Conservation (phyloP, 257 asterid species). For the Nicotiana undulata region DNA sequence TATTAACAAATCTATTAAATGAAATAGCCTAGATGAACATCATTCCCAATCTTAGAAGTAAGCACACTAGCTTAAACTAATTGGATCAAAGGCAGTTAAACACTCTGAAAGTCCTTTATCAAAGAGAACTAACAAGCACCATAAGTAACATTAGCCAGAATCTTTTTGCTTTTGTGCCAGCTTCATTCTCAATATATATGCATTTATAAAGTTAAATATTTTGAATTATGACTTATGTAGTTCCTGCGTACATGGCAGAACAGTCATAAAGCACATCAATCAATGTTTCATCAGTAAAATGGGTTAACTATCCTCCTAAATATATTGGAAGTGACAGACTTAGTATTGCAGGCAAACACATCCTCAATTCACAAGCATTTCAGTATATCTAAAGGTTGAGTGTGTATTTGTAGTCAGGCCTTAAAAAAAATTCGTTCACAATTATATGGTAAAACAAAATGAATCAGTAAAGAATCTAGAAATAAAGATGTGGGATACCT, state of each 20-base stretch:
- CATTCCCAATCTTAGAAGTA: neutral
- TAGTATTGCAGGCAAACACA: neutral
- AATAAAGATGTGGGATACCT: slow-evolving; percentile 49
- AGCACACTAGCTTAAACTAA: neutral
- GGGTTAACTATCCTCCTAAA: neutral
- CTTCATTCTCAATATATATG: neutral
- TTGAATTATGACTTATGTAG: neutral
- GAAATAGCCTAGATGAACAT: neutral
- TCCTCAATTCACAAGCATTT: neutral
- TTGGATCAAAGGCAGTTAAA: neutral
- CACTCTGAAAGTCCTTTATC: neutral
- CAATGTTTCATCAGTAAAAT: neutral
- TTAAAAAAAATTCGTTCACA: neutral
- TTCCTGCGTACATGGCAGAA: neutral
- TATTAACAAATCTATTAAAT: neutral
- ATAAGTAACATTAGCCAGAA: neutral
- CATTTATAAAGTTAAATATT: neutral
- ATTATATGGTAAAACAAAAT: neutral
- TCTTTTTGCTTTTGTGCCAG: neutral
- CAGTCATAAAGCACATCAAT: neutral
- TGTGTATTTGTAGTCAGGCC: neutral
- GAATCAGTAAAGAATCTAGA: neutral
- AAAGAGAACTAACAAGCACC: neutral
- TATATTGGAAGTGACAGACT: neutral
- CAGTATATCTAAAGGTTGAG: neutral